phyloP scores from a whole-genome alignment of 2,329 filamentous ascomycete genomes.

The Curvularia eragrostidis region DNA sequence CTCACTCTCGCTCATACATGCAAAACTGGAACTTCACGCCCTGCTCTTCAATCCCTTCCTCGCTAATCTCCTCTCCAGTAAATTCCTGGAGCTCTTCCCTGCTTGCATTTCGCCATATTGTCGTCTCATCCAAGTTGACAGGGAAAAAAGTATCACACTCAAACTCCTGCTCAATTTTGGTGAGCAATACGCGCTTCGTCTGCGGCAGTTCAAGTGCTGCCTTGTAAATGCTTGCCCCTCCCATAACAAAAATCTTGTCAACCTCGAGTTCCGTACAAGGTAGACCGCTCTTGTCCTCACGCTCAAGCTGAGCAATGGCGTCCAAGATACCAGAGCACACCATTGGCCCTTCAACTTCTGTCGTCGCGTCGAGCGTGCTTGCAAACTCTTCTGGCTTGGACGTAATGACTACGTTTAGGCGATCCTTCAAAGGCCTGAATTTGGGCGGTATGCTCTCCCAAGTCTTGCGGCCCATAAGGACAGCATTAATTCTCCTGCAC shows the following conservation, averaged over 20 bases:
- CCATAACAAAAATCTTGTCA: conserved; percentile 77
- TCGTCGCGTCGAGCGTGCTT: conserved; percentile 13
- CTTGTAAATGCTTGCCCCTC: conserved; percentile 84
- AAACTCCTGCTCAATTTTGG: conserved; percentile 71
- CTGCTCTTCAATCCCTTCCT: conserved; percentile 66
- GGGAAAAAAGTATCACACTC: conserved; percentile 80
- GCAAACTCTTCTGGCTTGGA: conserved; percentile 47
- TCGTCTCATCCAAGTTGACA: conserved; percentile 58
- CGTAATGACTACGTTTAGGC: conserved; percentile 83
- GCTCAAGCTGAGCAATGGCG: conserved; percentile 17
- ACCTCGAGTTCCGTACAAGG: conserved; percentile 10
- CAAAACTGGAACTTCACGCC: conserved; percentile 73
- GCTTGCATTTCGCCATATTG: conserved; percentile 62
- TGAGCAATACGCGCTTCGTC: conserved; percentile 71
- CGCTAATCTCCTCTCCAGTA: conserved; percentile 69
- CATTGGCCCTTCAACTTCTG: conserved; percentile 51
- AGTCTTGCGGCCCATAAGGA: conserved; percentile 97
- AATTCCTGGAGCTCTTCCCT: conserved; percentile 65
- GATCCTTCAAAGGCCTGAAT: conserved; percentile 79
- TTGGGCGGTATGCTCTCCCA: conserved; percentile 86
- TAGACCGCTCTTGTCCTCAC: conserved; percentile 2
- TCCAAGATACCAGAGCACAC: conserved; percentile 63
- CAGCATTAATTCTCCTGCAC: conserved; percentile 59
- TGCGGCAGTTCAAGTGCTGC: conserved; percentile 68
- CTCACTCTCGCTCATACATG: conserved; percentile 64